phyloP scores from a whole-genome alignment of 1,284 basidiomycete genomes.

The Grifola frondosa region DNA sequence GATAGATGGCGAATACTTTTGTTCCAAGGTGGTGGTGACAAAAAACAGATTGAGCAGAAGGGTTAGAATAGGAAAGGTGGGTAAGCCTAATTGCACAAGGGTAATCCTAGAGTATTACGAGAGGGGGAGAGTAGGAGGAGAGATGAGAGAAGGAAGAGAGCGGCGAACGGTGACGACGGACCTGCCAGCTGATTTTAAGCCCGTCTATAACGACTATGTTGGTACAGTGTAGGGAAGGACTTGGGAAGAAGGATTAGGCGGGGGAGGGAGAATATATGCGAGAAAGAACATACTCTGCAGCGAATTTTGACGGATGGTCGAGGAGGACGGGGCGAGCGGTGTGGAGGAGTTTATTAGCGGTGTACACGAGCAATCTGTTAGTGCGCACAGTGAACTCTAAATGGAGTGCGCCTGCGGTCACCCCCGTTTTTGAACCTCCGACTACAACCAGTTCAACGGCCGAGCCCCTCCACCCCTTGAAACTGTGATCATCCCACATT shows the following conservation, averaged over 20 bases:
- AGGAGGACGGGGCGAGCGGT: constrained; percentile 35
- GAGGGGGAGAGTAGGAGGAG: constrained; percentile 9
- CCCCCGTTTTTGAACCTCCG: constrained; percentile 47
- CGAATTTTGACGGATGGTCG: constrained; percentile 32
- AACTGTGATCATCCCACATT: constrained; percentile 21
- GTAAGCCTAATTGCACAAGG: constrained; percentile 68
- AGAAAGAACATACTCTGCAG: constrained; percentile 28
- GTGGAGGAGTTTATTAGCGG: constrained; percentile 39
- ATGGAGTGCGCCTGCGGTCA: constrained; percentile 42
- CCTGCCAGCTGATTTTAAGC: constrained; percentile 74
- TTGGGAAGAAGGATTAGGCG: constrained; percentile 25
- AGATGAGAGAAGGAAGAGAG: constrained; percentile 23
- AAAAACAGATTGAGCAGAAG: constrained; percentile 53
- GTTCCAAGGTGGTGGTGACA: constrained; percentile 53
- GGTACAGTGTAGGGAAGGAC: constrained; percentile 57
- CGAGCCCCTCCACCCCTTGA: constrained; percentile 28
- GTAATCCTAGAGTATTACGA: constrained; percentile 44
- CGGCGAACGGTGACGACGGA: constrained; percentile 28
- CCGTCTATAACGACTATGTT: constrained; percentile 77
- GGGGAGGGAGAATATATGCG: no score
- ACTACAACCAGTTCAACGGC: constrained; percentile 25
- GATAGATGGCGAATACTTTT: constrained; percentile 48
- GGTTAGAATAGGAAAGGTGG: constrained; percentile 51
- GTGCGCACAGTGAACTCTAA: constrained; percentile 42
- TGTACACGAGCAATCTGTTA: constrained; percentile 32